Evolutionary conservation across 176 grass and related monocot species (phyloP).

Genomic region (Oryza rufipogon): DNA sequence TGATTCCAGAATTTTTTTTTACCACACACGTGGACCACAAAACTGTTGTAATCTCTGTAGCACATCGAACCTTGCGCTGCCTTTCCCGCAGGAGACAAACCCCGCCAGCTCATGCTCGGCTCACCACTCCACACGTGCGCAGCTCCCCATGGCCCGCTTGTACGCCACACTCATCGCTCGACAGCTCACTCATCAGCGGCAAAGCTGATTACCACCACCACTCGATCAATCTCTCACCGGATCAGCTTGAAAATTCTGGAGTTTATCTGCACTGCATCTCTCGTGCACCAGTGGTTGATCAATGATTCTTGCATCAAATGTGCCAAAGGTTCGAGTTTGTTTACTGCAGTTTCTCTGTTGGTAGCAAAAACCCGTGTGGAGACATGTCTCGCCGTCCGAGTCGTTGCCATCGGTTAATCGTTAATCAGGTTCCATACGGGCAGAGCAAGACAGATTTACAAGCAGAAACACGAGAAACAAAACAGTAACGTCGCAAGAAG

Average conservation of each 20-base stretch:
- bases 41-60: not conserved
- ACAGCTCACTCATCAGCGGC: conserved; percentile 2
- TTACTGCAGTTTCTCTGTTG: conserved; percentile 13
- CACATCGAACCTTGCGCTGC: conserved; percentile 8
- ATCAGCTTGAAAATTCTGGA: not conserved
- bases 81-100: conserved; percentile 41
- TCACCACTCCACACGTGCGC: conserved; percentile 40
- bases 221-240: too few species aligned
- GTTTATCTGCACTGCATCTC: not conserved
- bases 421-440: not conserved
- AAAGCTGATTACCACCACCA: not conserved
- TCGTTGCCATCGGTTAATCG: not conserved
- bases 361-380: conserved; percentile 7
- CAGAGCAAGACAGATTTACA: not conserved
- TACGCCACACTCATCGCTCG: not conserved
- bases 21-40: conserved; percentile 20
- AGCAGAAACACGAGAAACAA: not conserved
- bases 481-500: not conserved
- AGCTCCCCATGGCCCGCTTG: not conserved
- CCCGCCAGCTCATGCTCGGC: conserved; percentile 43
- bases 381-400: not conserved
- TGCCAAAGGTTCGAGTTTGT: conserved; percentile 30
- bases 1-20: conserved; percentile 37
- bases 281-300: not conserved
- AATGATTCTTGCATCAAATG: conserved; percentile 1